Evolutionary conservation across 2,329 filamentous ascomycete species (phyloP).

Genomic region (Fusarium sp.): DNA sequence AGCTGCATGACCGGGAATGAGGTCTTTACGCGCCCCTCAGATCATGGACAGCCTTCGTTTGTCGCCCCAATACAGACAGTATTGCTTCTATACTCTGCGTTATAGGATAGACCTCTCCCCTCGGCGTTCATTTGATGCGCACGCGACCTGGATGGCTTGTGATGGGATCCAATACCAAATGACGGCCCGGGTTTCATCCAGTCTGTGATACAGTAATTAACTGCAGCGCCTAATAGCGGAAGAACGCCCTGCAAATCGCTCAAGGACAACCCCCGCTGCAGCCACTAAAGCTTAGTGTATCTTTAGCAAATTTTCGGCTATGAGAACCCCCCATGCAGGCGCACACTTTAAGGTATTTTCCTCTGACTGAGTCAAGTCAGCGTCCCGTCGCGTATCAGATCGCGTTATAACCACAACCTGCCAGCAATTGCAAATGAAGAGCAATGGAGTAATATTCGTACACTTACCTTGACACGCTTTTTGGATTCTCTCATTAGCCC

Average conservation of each 20-base stretch:
- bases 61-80: background rate
- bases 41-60: conserved; percentile 2
- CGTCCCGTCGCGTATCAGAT: conserved; percentile 43
- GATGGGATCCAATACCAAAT: background rate
- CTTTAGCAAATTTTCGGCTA: conserved; percentile 32
- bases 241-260: conserved; percentile 23
- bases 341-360: conserved; percentile 32
- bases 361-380: conserved; percentile 20
- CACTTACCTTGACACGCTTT: background rate
- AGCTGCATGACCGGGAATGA: conserved; percentile 21
- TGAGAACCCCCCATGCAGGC: conserved; percentile 12
- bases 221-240: conserved; percentile 19
- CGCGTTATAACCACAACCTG: conserved; percentile 32
- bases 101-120: background rate
- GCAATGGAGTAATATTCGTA: conserved; percentile 1
- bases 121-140: conserved; percentile 7
- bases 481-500: background rate
- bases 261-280: conserved; percentile 16
- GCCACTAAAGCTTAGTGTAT: conserved; percentile 38
- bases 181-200: background rate
- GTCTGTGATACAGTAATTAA: background rate
- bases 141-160: conserved; percentile 23
- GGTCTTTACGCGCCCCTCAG: conserved; percentile 21
- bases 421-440: conserved; percentile 15
- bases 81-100: background rate